Base-by-base conservation (phyloP, 495 filamentous ascomycete species). In the Aspergillus avenaceus region DNA sequence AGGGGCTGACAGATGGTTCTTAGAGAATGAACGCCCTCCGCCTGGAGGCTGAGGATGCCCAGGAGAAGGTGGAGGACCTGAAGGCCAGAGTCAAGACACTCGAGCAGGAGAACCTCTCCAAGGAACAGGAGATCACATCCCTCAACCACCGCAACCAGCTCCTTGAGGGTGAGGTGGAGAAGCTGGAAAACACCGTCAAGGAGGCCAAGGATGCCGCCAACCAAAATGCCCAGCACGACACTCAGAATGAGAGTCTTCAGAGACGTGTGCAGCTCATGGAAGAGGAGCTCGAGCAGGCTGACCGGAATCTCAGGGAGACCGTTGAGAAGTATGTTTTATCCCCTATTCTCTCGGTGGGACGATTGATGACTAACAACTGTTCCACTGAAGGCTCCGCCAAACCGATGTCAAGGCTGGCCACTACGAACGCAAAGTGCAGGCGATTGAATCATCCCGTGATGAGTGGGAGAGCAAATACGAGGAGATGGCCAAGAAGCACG, bases 361-460 rank as follows among this genome's bases (percentile, higher is more conserved):
- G 31, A 41, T 41, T 32, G 37, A 59, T 67, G 46, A 71, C 60
- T n/a, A 37, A 44, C 18, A 14, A 38, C 16, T 47, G 29, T 23
- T 52, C 47, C 32, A 36, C 52, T n/a, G n/a, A n/a, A 99, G 93
- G 74, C 88, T 97, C 62, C 90, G 95, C 61, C 91, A 95, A 75
- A 97, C 93, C 70, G 93, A 97, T 70, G 90, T 97, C 74, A 97
- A 97, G 78, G 90, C 93, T 66, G 95, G 92, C 53, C 93, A 99
- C 80, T 96, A 90, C 74, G 95, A 97, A 76, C 95, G 95, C 78
- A 97, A 99, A 77, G 93, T 99, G 55, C 87, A 95, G 68, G 95
- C 92, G 58, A 84, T 99, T 55, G 93, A 99, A 72, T 71, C 78
- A 50, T 80, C 89, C 60, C 85, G 87, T 55, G 90, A 96, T 69